Conservation (phyloP, 495 filamentous ascomycete species). For the Monascus purpureus region DNA sequence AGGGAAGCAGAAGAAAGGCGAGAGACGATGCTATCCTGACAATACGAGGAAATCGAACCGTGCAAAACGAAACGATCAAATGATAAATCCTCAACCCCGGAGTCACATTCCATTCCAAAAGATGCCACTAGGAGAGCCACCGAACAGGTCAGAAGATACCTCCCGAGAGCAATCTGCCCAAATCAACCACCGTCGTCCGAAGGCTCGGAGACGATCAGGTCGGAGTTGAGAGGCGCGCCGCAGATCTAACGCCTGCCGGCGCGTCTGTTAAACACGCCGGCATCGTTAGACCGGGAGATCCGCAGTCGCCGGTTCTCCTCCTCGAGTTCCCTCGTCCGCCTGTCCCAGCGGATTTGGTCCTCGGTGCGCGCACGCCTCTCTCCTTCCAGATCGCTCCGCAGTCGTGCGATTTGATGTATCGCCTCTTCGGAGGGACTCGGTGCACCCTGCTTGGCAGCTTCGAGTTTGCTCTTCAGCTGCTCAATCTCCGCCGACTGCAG, state of each 20-base stretch:
- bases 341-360: conserved; percentile 4
- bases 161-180: no score
- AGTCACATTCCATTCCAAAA: no score
- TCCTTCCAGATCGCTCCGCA: conserved; percentile 3
- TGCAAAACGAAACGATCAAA: no score
- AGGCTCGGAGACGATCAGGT: no score
- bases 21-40: no score
- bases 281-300: conserved; percentile 3
- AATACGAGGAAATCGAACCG: no score
- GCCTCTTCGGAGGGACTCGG: conserved; percentile 1
- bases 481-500: conserved; percentile 3
- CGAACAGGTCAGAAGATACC: no score
- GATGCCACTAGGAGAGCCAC: no score
- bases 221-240: no score
- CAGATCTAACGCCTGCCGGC: conserved; percentile 3
- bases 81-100: no score
- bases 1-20: no score
- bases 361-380: conserved; percentile 4
- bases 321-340: conserved; percentile 5
- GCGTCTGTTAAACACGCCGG: not conserved
- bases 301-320: conserved; percentile 5
- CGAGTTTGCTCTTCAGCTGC: conserved; percentile 1
- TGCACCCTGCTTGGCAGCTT: not conserved
- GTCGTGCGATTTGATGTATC: not conserved
- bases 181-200: no score